Evolutionary conservation across 2,329 filamentous ascomycete genomes (phyloP), one percentile per base, ranked within the genome.

Genomic region (Fusarium caatingaense): DNA sequence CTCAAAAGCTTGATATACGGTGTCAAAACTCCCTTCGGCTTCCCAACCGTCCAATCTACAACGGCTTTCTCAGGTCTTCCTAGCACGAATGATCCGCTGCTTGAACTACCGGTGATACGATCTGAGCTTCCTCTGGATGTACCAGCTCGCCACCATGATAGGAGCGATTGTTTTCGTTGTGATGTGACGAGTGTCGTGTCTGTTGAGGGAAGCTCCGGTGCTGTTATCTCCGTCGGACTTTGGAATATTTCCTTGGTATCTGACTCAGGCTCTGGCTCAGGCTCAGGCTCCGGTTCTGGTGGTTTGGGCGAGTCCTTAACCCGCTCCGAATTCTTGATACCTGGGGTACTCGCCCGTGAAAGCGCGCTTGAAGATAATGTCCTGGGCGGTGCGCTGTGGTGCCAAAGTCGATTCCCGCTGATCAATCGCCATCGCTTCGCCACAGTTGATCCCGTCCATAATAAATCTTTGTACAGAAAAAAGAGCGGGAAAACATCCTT

Each of bases 401-500:
- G 73, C 77, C 76, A 83, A 18, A 77, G 74, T 21, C 72, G 78
- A 54, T 80, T 83, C 12, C 78, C 83, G 63, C 81, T 84, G 61
- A 83, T 75, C 8, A 82, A 69, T 59, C 80, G 76, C 81, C 76
- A 83, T 49, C 76, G 77, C 64, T 78, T 80, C 3, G 71, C 75
- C 28, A 78, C 77, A n/a, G 78, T 83, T 9, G 75, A 81, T 9
- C 72, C 80, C 8, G 77, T 83, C 81, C 76, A 81, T 9, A 81
- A 72, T 55, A 80, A 63, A 48, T 76, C 72, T 10, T 68, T 66
- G 59, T 75, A 81, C 7, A 81, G 50, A 46, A 82, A 79, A 10
- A 80, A 81, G 0, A 82, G 76, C 0, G 83, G 83, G 44, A 81
- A 84, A 6, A 84, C 77, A 56, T 85, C 83, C 62, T 78, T 78